Percentiles rank a stretch among this genome's conserved stretches.
phyloP scores from a whole-genome alignment of 108 stramenopile species.

The Nannochloropsis granulata region DNA sequence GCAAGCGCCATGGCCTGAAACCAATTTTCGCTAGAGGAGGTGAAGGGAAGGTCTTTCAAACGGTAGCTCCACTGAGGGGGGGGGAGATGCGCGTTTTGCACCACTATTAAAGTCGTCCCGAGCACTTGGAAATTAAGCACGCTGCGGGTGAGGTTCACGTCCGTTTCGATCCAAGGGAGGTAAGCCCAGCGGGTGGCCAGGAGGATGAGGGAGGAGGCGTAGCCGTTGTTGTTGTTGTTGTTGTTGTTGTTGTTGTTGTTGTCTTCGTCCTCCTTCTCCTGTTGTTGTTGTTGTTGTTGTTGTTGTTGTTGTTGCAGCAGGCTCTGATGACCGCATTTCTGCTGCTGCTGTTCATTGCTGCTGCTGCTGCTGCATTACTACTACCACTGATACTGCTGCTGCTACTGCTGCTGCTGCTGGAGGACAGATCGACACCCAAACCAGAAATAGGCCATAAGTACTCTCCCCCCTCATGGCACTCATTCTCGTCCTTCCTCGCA shows the following conservation, averaged over 20 bases:
- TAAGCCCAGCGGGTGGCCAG: background rate
- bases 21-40: background rate
- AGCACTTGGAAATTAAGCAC: background rate
- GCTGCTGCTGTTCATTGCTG: background rate
- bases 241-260: background rate
- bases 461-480: background rate
- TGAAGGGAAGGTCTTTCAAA: background rate
- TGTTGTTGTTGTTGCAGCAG: background rate
- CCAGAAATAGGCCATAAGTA: background rate
- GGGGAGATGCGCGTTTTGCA: background rate
- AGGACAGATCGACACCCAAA: background rate
- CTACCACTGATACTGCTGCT: too few relatives aligned
- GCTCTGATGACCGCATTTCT: too few relatives aligned
- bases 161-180: background rate
- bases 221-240: background rate
- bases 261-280: too few relatives aligned
- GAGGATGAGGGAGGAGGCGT: background rate
- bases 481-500: background rate
- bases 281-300: background rate
- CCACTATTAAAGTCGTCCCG: background rate
- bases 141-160: background rate
- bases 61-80: background rate
- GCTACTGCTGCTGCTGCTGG: background rate
- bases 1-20: background rate
- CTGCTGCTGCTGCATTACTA: too few relatives aligned